Evolutionary conservation across 2,329 filamentous ascomycete genomes (phyloP).

Genomic region (Penicillium aurantiogriseum): DNA sequence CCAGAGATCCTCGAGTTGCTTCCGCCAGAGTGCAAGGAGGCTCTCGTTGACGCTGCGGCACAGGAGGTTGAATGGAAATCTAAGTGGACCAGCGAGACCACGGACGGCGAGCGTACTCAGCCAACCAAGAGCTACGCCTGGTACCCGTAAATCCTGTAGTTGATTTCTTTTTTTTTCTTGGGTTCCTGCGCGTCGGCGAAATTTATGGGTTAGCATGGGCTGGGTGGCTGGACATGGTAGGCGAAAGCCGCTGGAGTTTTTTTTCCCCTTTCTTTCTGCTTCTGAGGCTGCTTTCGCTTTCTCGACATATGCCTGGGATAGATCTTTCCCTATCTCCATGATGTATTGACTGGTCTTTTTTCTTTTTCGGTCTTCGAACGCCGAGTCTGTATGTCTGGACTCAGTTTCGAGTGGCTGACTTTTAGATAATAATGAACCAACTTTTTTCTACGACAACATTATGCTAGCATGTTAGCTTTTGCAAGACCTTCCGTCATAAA

Average conservation of each 20-base stretch:
- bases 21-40: constrained; percentile 59
- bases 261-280: not conserved
- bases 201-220: constrained; percentile 19
- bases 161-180: constrained; percentile 11
- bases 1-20: constrained; percentile 45
- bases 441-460: not conserved
- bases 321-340: not conserved
- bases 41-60: constrained; percentile 66
- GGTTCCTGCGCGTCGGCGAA: constrained; percentile 15
- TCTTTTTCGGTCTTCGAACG: not conserved
- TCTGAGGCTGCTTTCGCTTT: not conserved
- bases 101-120: constrained; percentile 46
- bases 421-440: constrained; percentile 3
- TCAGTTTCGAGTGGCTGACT: not conserved
- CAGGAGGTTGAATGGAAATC: constrained; percentile 70
- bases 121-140: constrained; percentile 42
- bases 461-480: not conserved
- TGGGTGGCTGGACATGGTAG: constrained; percentile 20
- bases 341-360: not conserved
- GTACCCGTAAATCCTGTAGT: constrained; percentile 31
- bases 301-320: not conserved
- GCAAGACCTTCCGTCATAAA: not conserved
- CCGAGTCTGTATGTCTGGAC: not conserved
- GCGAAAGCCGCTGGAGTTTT: constrained; percentile 16
- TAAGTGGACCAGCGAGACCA: constrained; percentile 69